phyloP scores from a whole-genome alignment of 2,329 filamentous ascomycete species.

The Whalleya microplaca region DNA sequence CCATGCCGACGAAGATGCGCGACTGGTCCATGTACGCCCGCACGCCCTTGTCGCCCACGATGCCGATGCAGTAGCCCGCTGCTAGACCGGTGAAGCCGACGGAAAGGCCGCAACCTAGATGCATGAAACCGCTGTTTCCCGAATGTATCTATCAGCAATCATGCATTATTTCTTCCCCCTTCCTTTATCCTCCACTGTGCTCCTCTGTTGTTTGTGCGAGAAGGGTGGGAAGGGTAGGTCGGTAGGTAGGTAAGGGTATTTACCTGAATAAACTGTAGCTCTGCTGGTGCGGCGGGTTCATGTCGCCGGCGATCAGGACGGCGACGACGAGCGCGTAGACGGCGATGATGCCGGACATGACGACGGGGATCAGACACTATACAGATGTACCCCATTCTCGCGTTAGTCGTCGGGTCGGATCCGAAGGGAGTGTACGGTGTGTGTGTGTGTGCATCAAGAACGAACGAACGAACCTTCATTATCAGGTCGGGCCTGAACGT shows the following conservation, averaged over 20 bases:
- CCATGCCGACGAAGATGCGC: slow-evolving; percentile 97
- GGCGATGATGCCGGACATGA: slow-evolving; percentile 99
- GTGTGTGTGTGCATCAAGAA: too few relatives aligned
- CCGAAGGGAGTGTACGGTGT: neutral
- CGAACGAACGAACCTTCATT: slow-evolving; percentile 84
- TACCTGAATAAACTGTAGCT: slow-evolving; percentile 86
- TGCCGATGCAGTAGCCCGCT: slow-evolving; percentile 93
- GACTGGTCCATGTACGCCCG: slow-evolving; percentile 96
- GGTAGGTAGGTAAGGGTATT: too few relatives aligned
- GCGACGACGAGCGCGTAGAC: slow-evolving; percentile 97
- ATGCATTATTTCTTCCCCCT: neutral
- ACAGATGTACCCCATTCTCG: neutral
- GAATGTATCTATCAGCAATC: slow-evolving; percentile 23
- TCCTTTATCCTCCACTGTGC: neutral
- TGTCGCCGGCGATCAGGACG: slow-evolving; percentile 91
- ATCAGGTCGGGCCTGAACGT: slow-evolving; percentile 85
- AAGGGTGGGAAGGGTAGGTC: too few relatives aligned
- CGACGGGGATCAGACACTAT: slow-evolving; percentile 81
- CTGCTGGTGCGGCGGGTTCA: slow-evolving; percentile 69
- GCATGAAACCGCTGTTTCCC: slow-evolving; percentile 78
- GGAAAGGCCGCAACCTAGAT: slow-evolving; percentile 85
- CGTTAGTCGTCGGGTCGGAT: slow-evolving; percentile 22
- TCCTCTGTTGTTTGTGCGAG: too few relatives aligned
- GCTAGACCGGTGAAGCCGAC: slow-evolving; percentile 92
- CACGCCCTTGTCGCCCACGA: slow-evolving; percentile 93